Base-by-base conservation (phyloP, 108 stramenopile genomes). In the Fragilariopsis cylindrus region DNA sequence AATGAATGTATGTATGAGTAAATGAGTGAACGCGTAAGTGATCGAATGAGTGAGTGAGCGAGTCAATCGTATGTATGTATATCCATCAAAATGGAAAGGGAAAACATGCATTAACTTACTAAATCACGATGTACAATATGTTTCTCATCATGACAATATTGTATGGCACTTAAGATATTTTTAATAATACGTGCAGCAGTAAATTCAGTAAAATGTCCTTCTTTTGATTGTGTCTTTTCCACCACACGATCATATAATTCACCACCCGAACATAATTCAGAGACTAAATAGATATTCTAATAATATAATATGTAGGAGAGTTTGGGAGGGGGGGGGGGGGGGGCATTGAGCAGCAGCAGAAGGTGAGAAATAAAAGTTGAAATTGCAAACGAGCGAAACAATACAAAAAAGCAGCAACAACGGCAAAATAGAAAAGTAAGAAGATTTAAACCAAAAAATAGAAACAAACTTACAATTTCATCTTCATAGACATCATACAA, bases 401-500 rank as follows among this genome's bases (percentile, higher is more conserved):
- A n/a, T n/a, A 2, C 21, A 30, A 30, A 30, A 30, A 30, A n/a
- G n/a, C 30, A 30, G 30, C 30, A 30, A 21, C 2, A 30, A 30
- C 30, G 30, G 30, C 30, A 30, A 30, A 30, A 30, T 30, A 30
- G 30, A 30, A 2, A 2, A 2, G 0, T 54, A n/a, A 15, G 13
- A 13, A 1, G n/a, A n/a, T n/a, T 54, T 1, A n/a, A 15, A 54
- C 1, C 1, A 21, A 21, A 21, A 30, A 0, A 2, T 1, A 21
- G 21, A 21, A 21, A 21, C 1, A 1, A 30, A 2, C 58, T 60
- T 9, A 60, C 58, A 21, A 40, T 69, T 44, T 71, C 72, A 72
- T 93, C 93, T 85, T 92, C 90, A 56, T 86, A 96, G 9, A 91
- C 81, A 52, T 91, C 93, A 60, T 82, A 72, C 15, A 96, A 85